Percentiles rank a stretch among this genome's conserved stretches.
These are phyloP conservation scores for Backusella circina DNA, from an alignment of 192 early-diverging fungal genomes.

Conservation along the genomic window DNA sequence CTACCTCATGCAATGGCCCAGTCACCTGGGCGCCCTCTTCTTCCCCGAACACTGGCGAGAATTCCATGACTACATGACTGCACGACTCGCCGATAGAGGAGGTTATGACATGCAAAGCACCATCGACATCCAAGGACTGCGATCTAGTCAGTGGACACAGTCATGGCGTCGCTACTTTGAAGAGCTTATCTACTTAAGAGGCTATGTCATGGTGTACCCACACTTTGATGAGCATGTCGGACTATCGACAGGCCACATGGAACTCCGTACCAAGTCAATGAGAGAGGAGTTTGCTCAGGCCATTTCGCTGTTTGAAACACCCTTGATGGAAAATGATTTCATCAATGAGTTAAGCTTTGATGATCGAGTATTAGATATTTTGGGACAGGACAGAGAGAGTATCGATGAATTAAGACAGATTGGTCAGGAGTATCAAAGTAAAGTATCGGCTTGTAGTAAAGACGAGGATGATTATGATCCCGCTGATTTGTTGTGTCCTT, in stretches of 20 bases:
- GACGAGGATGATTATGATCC: slow-evolving; percentile 23
- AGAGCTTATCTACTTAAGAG: slow-evolving; percentile 56
- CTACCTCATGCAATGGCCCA: slow-evolving; percentile 49
- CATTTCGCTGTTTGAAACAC: slow-evolving; percentile 28
- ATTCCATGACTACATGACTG: slow-evolving; percentile 55
- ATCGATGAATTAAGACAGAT: slow-evolving; percentile 15
- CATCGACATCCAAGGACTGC: slow-evolving; percentile 40
- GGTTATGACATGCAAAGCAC: slow-evolving; percentile 36
- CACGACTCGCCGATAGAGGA: slow-evolving; percentile 38
- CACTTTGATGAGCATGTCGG: slow-evolving; percentile 47
- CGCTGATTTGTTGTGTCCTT: slow-evolving; percentile 37
- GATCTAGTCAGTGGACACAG: slow-evolving; percentile 51
- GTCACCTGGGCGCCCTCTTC: slow-evolving; percentile 52
- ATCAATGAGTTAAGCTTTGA: slow-evolving; percentile 36
- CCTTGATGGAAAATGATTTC: slow-evolving; percentile 40
- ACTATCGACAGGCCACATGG: slow-evolving; percentile 55
- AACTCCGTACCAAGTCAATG: slow-evolving; percentile 37
- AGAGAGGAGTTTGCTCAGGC: slow-evolving; percentile 30
- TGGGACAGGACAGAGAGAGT: slow-evolving; percentile 29
- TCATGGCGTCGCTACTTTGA: slow-evolving; percentile 58
- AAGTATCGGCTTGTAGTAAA: slow-evolving; percentile 34
- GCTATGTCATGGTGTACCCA: slow-evolving; percentile 58
- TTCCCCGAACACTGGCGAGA: slow-evolving; percentile 62
- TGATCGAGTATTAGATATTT: slow-evolving; percentile 37
- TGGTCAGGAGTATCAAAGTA: slow-evolving; percentile 33